These are phyloP conservation scores for Albatrellus sp. DNA, from an alignment of 1,284 basidiomycete genomes.

Conservation along the genomic window DNA sequence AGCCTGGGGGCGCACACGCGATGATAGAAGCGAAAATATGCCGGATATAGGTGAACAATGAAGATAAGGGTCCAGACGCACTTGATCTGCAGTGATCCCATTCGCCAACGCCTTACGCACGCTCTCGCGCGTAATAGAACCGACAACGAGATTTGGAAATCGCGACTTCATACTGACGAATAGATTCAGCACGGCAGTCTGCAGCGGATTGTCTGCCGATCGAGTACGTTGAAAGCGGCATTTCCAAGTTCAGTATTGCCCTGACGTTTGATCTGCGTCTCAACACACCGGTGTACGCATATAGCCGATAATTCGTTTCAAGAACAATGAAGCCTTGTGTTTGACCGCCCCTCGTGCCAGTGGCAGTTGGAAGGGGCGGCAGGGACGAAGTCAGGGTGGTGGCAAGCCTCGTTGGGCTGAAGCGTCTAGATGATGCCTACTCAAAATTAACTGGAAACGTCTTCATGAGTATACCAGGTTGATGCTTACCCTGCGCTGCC, in stretches of 20 bases:
- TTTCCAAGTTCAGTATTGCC: not conserved
- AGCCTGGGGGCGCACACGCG: not conserved
- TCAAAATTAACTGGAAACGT: not conserved
- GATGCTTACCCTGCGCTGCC: constrained; percentile 52
- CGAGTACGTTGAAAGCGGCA: not conserved
- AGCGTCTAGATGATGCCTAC: constrained; percentile 61
- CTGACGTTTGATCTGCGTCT: not conserved
- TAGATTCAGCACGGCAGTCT: constrained; percentile 92
- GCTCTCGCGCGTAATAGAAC: constrained; percentile 88
- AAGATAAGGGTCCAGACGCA: constrained; percentile 20
- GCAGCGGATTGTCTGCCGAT: constrained; percentile 75
- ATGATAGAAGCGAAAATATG: constrained; percentile 11
- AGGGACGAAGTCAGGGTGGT: constrained; percentile 86
- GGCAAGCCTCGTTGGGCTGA: constrained; percentile 92
- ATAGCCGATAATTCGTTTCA: constrained; percentile 97
- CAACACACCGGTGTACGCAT: constrained; percentile 85
- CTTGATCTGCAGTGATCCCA: constrained; percentile 95
- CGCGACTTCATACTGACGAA: constrained; percentile 89
- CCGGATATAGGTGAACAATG: constrained; percentile 21
- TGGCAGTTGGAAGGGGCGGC: constrained; percentile 54
- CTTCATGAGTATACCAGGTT: not conserved
- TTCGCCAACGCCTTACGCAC: constrained; percentile 90
- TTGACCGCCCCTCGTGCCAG: constrained; percentile 35
- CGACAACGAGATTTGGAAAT: constrained; percentile 94
- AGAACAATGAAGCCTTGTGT: constrained; percentile 87